A percentile compares a stretch with the other conserved stretches of the same genome.
phyloP scores from a whole-genome alignment of 257 asterid genomes.

The Nyctanthes arbortristis region DNA sequence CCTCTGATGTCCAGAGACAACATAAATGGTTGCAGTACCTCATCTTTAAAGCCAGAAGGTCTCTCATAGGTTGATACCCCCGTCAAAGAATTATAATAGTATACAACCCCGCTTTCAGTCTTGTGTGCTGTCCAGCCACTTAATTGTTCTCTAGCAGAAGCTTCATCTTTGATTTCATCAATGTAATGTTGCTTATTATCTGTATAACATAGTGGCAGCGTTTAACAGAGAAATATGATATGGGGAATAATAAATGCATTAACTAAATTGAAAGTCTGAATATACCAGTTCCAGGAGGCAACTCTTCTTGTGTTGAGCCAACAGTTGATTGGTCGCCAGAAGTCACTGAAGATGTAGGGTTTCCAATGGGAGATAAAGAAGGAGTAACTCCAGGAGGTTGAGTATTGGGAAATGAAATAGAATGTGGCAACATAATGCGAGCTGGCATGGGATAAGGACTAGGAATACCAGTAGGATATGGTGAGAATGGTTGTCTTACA shows the following conservation, averaged over 20 bases:
- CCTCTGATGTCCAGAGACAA: conserved; percentile 19
- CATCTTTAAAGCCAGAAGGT: conserved; percentile 78
- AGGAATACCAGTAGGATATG: conserved; percentile 56
- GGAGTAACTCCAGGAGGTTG: conserved; percentile 87
- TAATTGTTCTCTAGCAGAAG: conserved; percentile 43
- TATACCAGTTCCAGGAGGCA: conserved; percentile 77
- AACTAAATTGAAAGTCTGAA: conserved; percentile 24
- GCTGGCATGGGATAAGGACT: conserved; percentile 58
- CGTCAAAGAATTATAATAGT: conserved; percentile 85
- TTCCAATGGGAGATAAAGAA: conserved; percentile 47
- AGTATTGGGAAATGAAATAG: conserved; percentile 57
- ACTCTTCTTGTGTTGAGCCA: conserved; percentile 50
- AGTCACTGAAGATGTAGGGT: conserved; percentile 33
- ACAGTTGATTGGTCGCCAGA: conserved; percentile 41
- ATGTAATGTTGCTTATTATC: conserved; percentile 40
- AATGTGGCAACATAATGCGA: conserved; percentile 43
- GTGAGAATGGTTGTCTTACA: conserved; percentile 71
- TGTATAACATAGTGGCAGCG: conserved; percentile 30
- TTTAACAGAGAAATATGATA: conserved; percentile 19
- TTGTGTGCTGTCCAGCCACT: conserved; percentile 94
- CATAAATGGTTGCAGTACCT: conserved; percentile 50
- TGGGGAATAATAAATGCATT: conserved; percentile 3
- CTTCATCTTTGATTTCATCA: conserved; percentile 45
- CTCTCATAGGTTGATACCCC: conserved; percentile 94
- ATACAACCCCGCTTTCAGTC: conserved; percentile 77